These are phyloP conservation scores for Castanea sativa DNA, from an alignment of 306 rosid genomes.

Conservation along the genomic window DNA sequence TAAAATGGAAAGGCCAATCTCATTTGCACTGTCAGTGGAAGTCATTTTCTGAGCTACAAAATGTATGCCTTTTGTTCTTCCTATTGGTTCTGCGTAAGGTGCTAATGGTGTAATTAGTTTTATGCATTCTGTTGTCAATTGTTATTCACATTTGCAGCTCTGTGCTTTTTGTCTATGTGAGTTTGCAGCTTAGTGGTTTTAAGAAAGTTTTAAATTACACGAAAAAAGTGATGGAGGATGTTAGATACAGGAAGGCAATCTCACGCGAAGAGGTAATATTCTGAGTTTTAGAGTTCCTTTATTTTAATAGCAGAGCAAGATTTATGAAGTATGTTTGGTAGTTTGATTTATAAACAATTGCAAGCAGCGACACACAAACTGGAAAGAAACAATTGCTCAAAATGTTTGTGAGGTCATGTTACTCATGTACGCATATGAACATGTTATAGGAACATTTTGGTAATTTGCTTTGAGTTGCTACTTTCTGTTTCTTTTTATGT, in stretches of 20 bases:
- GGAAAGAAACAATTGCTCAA: no score
- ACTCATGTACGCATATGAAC: background rate
- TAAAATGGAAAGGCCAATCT: conserved; percentile 99
- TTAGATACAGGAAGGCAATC: conserved; percentile 68
- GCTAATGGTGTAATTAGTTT: conserved; percentile 5
- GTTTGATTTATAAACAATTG: background rate
- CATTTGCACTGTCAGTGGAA: conserved; percentile 99
- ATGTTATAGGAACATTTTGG: background rate
- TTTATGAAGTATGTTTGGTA: background rate
- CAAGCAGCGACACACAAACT: background rate
- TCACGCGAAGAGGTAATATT: conserved; percentile 93
- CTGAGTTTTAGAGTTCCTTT: conserved; percentile 13
- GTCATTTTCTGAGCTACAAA: conserved; percentile 88
- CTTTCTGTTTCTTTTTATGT: background rate
- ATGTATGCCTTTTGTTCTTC: conserved; percentile 49
- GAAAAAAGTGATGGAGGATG: conserved; percentile 84
- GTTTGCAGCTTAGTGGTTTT: conserved; percentile 94
- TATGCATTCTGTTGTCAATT: background rate
- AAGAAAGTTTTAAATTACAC: conserved; percentile 94
- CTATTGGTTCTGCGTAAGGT: conserved; percentile 16
- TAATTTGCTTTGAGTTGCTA: background rate
- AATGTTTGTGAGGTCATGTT: no score
- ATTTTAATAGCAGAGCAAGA: background rate
- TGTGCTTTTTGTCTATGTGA: conserved; percentile 29
- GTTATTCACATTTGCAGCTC: conserved; percentile 12